phyloP scores from a whole-genome alignment of 768 basidiomycete species.

The Tulasnella sp. region DNA sequence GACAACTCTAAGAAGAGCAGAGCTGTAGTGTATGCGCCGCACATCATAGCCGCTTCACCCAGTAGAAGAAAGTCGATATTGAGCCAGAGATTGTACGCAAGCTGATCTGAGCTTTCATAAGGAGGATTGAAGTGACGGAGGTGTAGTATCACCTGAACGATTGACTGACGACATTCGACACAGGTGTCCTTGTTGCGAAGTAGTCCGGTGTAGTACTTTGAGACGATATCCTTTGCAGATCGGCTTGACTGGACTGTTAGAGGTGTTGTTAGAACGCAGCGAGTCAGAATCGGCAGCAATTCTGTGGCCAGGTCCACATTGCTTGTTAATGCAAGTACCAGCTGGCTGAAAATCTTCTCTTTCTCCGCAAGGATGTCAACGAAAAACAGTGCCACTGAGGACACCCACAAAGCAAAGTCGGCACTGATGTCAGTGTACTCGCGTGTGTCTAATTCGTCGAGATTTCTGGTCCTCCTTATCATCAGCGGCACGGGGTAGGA shows the following conservation, averaged over 20 bases:
- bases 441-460: constrained; percentile 2
- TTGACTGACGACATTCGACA: constrained; percentile 36
- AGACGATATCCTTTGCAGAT: constrained; percentile 24
- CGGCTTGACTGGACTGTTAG: constrained; percentile 19
- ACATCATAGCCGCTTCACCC: constrained; percentile 56
- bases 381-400: constrained; percentile 41
- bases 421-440: constrained; percentile 1
- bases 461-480: neutral
- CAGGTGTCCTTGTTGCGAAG: constrained; percentile 32
- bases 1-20: constrained; percentile 76
- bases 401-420: constrained; percentile 53
- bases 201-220: constrained; percentile 43
- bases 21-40: constrained; percentile 79
- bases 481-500: too few relatives aligned
- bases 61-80: constrained; percentile 59
- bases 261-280: constrained; percentile 39
- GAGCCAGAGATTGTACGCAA: constrained; percentile 69
- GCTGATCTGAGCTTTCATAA: constrained; percentile 27
- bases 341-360: constrained; percentile 55
- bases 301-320: constrained; percentile 49
- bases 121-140: constrained; percentile 52
- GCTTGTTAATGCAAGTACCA: constrained; percentile 43
- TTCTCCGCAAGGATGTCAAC: constrained; percentile 41
- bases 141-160: constrained; percentile 69
- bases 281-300: constrained; percentile 62